Conservation (phyloP, 1,284 basidiomycete genomes). For the Moesziomyces globuligerus region DNA sequence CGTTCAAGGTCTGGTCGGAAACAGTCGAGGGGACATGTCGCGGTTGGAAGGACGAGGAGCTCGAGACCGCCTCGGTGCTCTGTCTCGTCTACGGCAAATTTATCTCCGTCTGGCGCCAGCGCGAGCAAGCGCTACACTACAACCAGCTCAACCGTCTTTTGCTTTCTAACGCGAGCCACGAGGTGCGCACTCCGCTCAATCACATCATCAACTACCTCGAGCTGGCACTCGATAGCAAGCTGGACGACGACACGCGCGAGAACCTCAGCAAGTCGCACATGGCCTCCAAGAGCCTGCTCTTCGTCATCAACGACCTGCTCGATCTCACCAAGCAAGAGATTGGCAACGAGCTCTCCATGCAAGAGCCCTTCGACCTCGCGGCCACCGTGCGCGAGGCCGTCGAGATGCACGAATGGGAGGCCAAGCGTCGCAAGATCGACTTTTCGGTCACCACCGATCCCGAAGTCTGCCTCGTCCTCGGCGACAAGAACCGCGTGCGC, state of each 20-base stretch:
- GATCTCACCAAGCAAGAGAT: slow-evolving; percentile 84
- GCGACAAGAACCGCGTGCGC: slow-evolving; percentile 74
- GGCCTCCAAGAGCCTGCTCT: slow-evolving; percentile 76
- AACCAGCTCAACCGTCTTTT: slow-evolving; percentile 83
- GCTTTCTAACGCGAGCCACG: slow-evolving; percentile 87
- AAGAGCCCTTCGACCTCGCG: slow-evolving; percentile 82
- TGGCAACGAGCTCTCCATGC: slow-evolving; percentile 81
- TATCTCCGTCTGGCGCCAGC: slow-evolving; percentile 88
- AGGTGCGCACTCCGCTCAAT: slow-evolving; percentile 72
- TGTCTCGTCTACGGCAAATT: slow-evolving; percentile 85
- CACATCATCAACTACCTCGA: slow-evolving; percentile 76
- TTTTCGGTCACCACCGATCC: slow-evolving; percentile 76
- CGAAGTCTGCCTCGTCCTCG: slow-evolving; percentile 71
- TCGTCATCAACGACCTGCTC: slow-evolving; percentile 82
- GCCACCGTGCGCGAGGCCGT: slow-evolving; percentile 78
- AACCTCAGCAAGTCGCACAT: slow-evolving; percentile 82
- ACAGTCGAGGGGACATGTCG: slow-evolving; percentile 78
- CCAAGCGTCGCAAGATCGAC: slow-evolving; percentile 74
- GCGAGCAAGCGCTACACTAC: slow-evolving; percentile 79
- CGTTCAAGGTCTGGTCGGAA: slow-evolving; percentile 76
- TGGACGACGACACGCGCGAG: slow-evolving; percentile 81
- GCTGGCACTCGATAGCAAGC: slow-evolving; percentile 80
- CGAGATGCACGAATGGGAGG: slow-evolving; percentile 74
- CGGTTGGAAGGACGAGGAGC: slow-evolving; percentile 85
- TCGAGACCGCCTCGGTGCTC: slow-evolving; percentile 86